phyloP scores from a whole-genome alignment of 441 rosid species.

The Biscutella auriculata region DNA sequence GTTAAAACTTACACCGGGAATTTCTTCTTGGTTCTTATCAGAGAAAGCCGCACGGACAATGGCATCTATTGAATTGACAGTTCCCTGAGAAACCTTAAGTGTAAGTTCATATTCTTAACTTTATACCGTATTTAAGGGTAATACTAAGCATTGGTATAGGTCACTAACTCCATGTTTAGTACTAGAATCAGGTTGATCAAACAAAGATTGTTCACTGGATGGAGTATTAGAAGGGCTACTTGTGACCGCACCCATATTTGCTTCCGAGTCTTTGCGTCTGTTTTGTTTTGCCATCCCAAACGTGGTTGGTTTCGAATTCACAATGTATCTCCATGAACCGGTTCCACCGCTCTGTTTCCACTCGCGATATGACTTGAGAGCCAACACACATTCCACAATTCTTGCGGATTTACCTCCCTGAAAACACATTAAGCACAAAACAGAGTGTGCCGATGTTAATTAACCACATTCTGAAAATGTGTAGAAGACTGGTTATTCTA shows the following conservation, averaged over 20 bases:
- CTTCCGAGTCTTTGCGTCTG: conserved; percentile 38
- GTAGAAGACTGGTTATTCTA: neutral
- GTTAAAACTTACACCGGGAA: conserved; percentile 48
- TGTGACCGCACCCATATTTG: conserved; percentile 28
- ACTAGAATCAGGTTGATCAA: conserved; percentile 21
- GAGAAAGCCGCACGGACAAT: conserved; percentile 55
- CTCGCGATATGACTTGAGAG: conserved; percentile 50
- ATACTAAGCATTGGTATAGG: conserved; percentile 15
- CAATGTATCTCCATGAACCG: conserved; percentile 42
- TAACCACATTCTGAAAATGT: neutral
- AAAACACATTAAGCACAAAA: neutral
- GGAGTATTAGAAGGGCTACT: conserved; percentile 30
- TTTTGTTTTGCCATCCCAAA: conserved; percentile 32
- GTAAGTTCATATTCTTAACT: neutral
- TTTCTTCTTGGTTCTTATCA: conserved; percentile 63
- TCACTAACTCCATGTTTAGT: conserved; percentile 36
- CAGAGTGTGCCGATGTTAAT: neutral
- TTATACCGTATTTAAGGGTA: neutral
- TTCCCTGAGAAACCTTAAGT: conserved; percentile 28
- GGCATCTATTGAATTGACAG: conserved; percentile 32
- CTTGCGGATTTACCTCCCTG: conserved; percentile 60
- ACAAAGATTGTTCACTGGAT: conserved; percentile 18
- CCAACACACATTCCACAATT: conserved; percentile 58
- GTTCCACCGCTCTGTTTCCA: conserved; percentile 54
- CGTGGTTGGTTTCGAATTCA: conserved; percentile 31